These are phyloP conservation scores for Suhomyces emberorum DNA, from an alignment of 805 yeast genomes.

Conservation along the genomic window DNA sequence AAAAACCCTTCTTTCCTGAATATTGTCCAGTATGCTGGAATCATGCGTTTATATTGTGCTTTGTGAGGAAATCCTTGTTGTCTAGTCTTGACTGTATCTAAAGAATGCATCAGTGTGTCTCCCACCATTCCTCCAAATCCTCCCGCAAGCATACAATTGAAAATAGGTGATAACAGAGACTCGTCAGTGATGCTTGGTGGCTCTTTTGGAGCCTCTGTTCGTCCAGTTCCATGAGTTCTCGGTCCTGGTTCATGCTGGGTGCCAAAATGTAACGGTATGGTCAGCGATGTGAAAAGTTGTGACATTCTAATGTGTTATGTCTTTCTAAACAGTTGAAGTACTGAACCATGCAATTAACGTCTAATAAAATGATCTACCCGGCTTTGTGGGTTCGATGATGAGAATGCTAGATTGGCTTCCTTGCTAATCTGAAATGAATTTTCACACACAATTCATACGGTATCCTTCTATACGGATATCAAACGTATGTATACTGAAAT, in stretches of 20 bases:
- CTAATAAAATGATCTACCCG: too few species aligned
- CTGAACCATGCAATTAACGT: too few species aligned
- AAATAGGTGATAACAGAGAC: constrained; percentile 37
- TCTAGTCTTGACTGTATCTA: constrained; percentile 94
- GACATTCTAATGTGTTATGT: too few species aligned
- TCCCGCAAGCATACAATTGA: constrained; percentile 78
- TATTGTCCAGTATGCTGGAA: constrained; percentile 74
- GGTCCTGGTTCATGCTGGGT: constrained; percentile 19
- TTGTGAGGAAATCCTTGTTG: constrained; percentile 89
- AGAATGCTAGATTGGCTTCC: too few species aligned
- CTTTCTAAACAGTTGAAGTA: too few species aligned
- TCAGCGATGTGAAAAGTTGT: constrained; percentile 27
- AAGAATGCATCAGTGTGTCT: constrained; percentile 89
- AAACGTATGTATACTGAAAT: too few species aligned
- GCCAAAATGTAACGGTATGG: constrained; percentile 34
- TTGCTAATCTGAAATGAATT: too few species aligned
- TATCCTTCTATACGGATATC: too few species aligned
- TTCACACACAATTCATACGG: too few species aligned
- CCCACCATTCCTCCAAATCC: constrained; percentile 94
- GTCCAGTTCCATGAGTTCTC: constrained; percentile 2
- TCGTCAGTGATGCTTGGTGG: constrained; percentile 5
- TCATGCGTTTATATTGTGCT: constrained; percentile 67
- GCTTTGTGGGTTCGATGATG: too few species aligned
- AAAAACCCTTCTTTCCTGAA: constrained; percentile 77
- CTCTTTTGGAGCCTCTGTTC: not conserved